phyloP scores from a whole-genome alignment of 768 basidiomycete species.

The Albatrellus ellisii region DNA sequence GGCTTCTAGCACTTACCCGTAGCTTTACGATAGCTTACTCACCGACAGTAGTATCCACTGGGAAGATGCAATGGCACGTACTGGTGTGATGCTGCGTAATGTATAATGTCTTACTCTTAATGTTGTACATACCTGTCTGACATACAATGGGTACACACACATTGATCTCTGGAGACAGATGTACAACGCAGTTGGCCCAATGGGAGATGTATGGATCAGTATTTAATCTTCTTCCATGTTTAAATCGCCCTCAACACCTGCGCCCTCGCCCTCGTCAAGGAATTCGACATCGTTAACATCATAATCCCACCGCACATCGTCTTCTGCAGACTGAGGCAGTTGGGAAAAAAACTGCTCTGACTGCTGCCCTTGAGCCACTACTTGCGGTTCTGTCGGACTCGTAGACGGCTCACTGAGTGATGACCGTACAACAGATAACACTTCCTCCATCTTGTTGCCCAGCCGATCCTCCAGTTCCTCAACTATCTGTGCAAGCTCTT shows the following conservation, averaged over 20 bases:
- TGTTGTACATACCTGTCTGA: too few species aligned
- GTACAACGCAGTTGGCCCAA: too few species aligned
- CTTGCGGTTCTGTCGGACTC: neutral
- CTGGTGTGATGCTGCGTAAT: too few species aligned
- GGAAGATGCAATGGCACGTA: too few species aligned
- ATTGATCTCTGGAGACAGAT: too few species aligned
- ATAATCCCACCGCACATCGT: constrained; percentile 8
- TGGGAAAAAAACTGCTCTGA: neutral
- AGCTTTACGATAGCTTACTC: too few species aligned
- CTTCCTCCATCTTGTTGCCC: constrained; percentile 42
- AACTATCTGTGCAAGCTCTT: constrained; percentile 46
- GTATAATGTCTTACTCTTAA: too few species aligned
- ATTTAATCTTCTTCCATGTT: constrained; percentile 13
- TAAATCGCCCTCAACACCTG: constrained; percentile 14
- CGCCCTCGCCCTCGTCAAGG: constrained; percentile 12
- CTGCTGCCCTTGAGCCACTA: neutral
- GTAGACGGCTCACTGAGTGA: constrained; percentile 20
- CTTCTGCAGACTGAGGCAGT: constrained; percentile 1
- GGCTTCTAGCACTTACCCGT: too few species aligned
- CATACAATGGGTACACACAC: too few species aligned
- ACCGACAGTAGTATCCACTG: too few species aligned
- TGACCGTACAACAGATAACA: constrained; percentile 42
- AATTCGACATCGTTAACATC: constrained; percentile 9
- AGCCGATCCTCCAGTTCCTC: constrained; percentile 86
- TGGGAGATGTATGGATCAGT: too few species aligned